Evolutionary conservation across 202 grass and related monocot genomes (phyloP), one percentile per base, ranked within the genome.

Genomic region (Dendrocalamus latiflorus): DNA sequence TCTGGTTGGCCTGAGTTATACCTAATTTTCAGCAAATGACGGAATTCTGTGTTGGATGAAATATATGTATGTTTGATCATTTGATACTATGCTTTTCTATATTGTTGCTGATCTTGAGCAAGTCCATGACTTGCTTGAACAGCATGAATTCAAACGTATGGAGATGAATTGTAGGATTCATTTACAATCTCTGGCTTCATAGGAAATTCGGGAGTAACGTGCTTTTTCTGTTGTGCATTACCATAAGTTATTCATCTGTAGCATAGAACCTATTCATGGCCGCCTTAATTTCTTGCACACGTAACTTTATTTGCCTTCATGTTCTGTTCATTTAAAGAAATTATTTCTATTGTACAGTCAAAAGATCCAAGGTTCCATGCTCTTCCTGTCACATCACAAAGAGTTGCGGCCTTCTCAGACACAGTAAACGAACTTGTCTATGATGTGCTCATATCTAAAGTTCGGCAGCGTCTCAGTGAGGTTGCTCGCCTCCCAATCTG

Each of bases 331-430:
- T 77, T 86, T 51, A 68, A 82, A 83, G 22, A 30, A 25, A 11
- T 65, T n/a, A n/a, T n/a, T n/a, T n/a, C n/a, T n/a, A n/a, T n/a
- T n/a, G n/a, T n/a, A n/a, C n/a, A n/a, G n/a, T n/a, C n/a, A n/a
- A 96, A 95, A 86, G 96, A 99, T 83, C 91, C 91, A 81, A 88
- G 96, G 63, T 96, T 96, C 70, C 96, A 95, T 53, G 87, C 96
- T 55, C 96, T 99, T n/a, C n/a, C n/a, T n/a, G n/a, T n/a, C n/a
- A n/a, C n/a, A n/a, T n/a, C n/a, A n/a, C n/a, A n/a, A n/a, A n/a
- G n/a, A n/a, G n/a, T n/a, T n/a, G n/a, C n/a, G n/a, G n/a, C n/a
- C n/a, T n/a, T n/a, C n/a, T n/a, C n/a, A n/a, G n/a, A n/a, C n/a
- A n/a, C n/a, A n/a, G n/a, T n/a, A n/a, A n/a, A n/a, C n/a, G n/a